phyloP scores from a whole-genome alignment of 495 filamentous ascomycete genomes.

The Hyaloscypha hepaticicola region DNA sequence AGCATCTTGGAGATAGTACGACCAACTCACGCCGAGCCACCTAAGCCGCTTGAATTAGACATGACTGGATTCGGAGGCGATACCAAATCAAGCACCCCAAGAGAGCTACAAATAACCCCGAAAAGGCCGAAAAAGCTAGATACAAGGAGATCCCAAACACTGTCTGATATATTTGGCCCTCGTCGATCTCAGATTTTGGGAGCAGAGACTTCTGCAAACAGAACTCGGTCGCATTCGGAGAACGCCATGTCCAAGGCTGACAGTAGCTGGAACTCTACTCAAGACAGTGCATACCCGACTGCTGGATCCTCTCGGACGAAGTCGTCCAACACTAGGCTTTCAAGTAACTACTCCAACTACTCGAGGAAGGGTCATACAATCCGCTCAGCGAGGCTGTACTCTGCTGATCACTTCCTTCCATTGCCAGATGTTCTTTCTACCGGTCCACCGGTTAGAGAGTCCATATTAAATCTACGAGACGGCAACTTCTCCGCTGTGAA shows the following conservation, averaged over 20 bases:
- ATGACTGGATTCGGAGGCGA: conserved; percentile 16
- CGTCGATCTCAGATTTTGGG: conserved; percentile 2
- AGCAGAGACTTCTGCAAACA: neutral
- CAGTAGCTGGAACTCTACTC: conserved; percentile 23
- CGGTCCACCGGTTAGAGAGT: neutral
- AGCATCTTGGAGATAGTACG: conserved; percentile 8
- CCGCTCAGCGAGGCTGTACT: conserved; percentile 9
- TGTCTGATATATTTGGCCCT: neutral
- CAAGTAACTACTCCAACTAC: conserved; percentile 27
- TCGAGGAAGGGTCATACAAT: conserved; percentile 22
- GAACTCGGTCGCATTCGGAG: conserved; percentile 19
- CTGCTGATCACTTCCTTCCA: neutral
- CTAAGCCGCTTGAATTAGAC: conserved; percentile 20
- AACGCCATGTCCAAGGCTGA: conserved; percentile 19
- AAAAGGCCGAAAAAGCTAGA: neutral
- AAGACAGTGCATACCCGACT: conserved; percentile 14
- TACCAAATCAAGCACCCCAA: neutral
- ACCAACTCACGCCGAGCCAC: conserved; percentile 3
- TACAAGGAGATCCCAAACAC: conserved; percentile 15
- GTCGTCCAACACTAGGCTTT: conserved; percentile 9
- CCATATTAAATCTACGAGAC: conserved; percentile 15
- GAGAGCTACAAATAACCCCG: neutral
- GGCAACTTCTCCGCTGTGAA: conserved; percentile 12
- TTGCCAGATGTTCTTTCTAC: conserved; percentile 2
- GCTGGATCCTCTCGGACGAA: conserved; percentile 13